Base-by-base conservation (phyloP, 2,329 filamentous ascomycete genomes). In the Xylaria hypoxylon region DNA sequence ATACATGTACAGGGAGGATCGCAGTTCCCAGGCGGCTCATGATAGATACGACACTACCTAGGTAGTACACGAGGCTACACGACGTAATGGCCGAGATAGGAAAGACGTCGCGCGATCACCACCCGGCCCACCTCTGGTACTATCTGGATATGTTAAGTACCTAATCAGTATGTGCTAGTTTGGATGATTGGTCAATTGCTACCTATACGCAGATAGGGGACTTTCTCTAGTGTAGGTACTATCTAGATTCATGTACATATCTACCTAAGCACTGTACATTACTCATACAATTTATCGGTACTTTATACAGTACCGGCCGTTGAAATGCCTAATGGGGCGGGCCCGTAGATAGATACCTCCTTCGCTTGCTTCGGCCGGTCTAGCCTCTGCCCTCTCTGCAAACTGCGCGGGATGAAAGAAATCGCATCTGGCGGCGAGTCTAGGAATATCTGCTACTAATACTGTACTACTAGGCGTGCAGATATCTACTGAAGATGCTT, bases 31-130 rank as follows among this genome's bases (percentile, higher is more conserved):
- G 44, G 56, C 28, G 45, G 45, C 47, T 51, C 57, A 51, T 22
- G 15, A 31, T 57, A 35, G 28, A 17, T 53, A 53, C 51, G 3
- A 40, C 51, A 38, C 35, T 38, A n/a, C n/a, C n/a, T n/a, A n/a
- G n/a, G n/a, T n/a, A n/a, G n/a, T n/a, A 17, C 40, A 53, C 51
- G 3, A 40, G 33, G 24, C 35, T 38, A 28, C 13, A 15, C 50
- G 24, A 31, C n/a, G 59, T 44, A 24, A 52, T 52, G 15, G 61
- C 61, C 31, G 44, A 45, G 48, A 59, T 44, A 50, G 64, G 64
- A 24, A 66, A 62, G 31, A 44, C 42, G 64, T 66, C 64, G 59
- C 53, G 55, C 64, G 64, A 66, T 59, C 64, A 55, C 11, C 3
- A n/a, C 13, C 17, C 10, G 35, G 35, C 15, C 5, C 3, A 28